These are phyloP conservation scores for Naganishia randhawae DNA, from an alignment of 768 basidiomycete species.

Conservation along the genomic window DNA sequence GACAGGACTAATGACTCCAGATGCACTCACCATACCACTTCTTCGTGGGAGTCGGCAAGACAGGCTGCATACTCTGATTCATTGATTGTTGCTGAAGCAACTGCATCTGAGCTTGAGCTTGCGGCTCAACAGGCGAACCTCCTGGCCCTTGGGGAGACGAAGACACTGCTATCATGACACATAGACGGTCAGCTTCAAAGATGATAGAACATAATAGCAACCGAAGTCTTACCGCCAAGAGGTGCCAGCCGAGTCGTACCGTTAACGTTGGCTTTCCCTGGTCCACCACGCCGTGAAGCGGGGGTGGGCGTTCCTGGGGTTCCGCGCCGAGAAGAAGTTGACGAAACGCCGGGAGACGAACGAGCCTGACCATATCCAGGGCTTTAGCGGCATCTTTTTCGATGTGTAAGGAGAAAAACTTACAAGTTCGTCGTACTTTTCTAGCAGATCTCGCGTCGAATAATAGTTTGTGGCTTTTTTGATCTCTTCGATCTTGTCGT, in stretches of 20 bases:
- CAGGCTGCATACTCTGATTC: slow-evolving; percentile 37
- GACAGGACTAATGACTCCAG: neutral
- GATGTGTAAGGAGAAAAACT: neutral
- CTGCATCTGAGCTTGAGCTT: slow-evolving; percentile 37
- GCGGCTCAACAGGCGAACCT: slow-evolving; percentile 32
- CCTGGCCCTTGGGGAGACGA: neutral
- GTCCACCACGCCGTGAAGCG: neutral
- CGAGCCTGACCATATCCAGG: neutral
- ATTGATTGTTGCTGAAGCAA: slow-evolving; percentile 37
- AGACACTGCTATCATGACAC: neutral
- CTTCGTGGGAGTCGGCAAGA: slow-evolving; percentile 49
- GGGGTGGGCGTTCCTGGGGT: slow-evolving; percentile 19
- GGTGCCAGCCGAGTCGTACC: neutral
- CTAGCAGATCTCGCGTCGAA: slow-evolving; percentile 79
- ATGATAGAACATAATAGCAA: neutral
- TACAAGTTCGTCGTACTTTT: slow-evolving; percentile 72
- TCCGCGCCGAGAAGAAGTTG: slow-evolving; percentile 10
- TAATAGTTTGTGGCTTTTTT: slow-evolving; percentile 98
- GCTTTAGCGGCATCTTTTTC: neutral
- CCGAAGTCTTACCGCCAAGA: slow-evolving; percentile 3
- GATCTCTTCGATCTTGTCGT: slow-evolving; percentile 84
- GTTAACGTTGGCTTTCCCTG: neutral
- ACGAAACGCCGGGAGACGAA: neutral
- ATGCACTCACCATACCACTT: slow-evolving; percentile 41
- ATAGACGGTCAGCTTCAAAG: neutral